phyloP scores from a whole-genome alignment of 2,329 filamentous ascomycete species.

The Apiospora aurea region DNA sequence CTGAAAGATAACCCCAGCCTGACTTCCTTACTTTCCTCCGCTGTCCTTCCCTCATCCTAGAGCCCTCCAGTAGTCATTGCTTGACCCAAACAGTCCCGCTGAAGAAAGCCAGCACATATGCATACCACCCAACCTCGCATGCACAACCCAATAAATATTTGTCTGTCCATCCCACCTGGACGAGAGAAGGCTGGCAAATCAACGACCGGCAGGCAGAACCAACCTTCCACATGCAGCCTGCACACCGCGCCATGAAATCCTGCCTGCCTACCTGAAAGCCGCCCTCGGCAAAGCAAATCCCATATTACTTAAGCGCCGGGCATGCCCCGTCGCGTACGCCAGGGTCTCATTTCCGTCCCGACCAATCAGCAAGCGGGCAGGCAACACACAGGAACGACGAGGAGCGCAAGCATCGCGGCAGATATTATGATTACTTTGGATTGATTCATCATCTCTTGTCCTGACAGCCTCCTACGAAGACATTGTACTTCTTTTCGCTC shows the following conservation, averaged over 20 bases:
- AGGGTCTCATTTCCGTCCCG: background rate
- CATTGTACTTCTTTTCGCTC: background rate
- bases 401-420: no score
- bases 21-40: background rate
- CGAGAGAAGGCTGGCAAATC: background rate
- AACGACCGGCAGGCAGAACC: background rate
- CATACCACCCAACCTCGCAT: background rate
- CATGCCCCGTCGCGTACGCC: background rate
- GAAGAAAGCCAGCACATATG: background rate
- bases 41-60: background rate
- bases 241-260: background rate
- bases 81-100: background rate
- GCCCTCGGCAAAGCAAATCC: background rate
- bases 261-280: background rate
- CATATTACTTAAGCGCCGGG: background rate
- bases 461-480: background rate
- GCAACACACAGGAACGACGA: no score
- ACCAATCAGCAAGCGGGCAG: background rate
- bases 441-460: constrained; percentile 2
- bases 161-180: background rate
- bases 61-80: background rate
- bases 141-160: background rate
- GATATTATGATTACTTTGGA: constrained; percentile 15
- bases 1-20: background rate
- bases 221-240: background rate